These are phyloP conservation scores for Cytospora leucostoma DNA, from an alignment of 2,329 filamentous ascomycete species.

Conservation along the genomic window DNA sequence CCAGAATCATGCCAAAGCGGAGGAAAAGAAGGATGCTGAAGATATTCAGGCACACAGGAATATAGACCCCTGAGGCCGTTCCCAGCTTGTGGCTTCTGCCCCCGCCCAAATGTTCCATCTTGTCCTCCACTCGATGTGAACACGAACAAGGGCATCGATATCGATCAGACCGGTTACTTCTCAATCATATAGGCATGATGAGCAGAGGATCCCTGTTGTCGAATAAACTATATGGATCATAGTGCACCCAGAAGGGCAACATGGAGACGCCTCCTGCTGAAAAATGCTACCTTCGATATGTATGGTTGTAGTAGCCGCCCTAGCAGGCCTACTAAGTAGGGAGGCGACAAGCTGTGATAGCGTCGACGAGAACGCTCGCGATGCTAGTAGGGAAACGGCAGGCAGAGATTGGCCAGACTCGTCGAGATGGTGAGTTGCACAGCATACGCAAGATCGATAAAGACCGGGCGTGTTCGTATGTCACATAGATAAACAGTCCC, in stretches of 20 bases:
- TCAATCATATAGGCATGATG: background rate
- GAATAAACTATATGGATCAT: background rate
- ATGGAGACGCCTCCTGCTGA: background rate
- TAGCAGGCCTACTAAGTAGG: background rate
- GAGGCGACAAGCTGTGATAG: background rate
- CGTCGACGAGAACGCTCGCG: background rate
- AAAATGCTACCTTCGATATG: background rate
- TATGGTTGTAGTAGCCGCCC: background rate
- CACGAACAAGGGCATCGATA: conserved; percentile 7
- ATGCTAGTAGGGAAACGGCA: background rate
- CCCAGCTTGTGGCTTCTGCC: conserved; percentile 65
- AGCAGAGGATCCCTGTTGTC: background rate
- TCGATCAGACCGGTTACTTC: background rate
- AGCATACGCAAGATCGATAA: background rate
- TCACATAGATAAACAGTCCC: background rate
- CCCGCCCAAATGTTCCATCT: conserved; percentile 36
- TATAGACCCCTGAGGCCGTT: conserved; percentile 77
- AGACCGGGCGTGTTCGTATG: background rate
- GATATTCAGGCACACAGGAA: conserved; percentile 87
- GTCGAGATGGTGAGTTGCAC: background rate
- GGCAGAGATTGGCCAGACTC: background rate
- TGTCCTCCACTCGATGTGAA: conserved; percentile 18
- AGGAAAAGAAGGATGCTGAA: conserved; percentile 92
- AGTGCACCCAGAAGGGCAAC: background rate
- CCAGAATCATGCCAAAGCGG: conserved; percentile 81